Conservation (phyloP, 73 alveolate species). For the Effrenium voratum region DNA sequence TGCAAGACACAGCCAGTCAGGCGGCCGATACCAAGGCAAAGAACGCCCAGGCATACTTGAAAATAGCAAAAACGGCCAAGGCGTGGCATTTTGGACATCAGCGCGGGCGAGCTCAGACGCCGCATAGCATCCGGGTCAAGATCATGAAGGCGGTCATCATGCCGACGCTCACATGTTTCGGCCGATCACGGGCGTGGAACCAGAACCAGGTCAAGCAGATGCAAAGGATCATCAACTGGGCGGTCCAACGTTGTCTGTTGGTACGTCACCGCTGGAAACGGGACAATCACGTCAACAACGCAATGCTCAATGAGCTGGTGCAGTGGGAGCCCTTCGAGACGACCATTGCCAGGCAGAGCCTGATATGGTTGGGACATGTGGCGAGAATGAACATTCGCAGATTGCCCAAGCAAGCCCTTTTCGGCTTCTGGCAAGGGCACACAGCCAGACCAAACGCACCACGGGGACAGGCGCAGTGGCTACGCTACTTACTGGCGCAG, state of each 20-base stretch:
- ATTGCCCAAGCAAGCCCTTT: not conserved
- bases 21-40: not conserved
- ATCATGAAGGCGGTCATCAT: conserved; percentile 16
- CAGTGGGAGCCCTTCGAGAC: not conserved
- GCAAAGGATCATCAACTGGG: not conserved
- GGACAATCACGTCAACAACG: not conserved
- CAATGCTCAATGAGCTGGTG: not conserved
- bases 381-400: not conserved
- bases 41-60: not conserved
- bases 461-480: conserved; percentile 5
- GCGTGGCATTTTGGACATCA: conserved; percentile 2
- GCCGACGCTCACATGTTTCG: conserved; percentile 35
- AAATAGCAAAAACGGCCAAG: not conserved
- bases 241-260: not conserved
- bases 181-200: conserved; percentile 22
- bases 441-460: not conserved
- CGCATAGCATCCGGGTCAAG: not conserved
- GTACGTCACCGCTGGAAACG: not conserved
- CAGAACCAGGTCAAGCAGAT: not conserved
- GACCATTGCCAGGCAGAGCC: not conserved
- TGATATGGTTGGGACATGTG: not conserved
- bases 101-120: not conserved
- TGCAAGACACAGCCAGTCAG: not conserved
- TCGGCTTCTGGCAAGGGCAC: not conserved
- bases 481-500: not conserved